Percentiles rank a stretch among this genome's conserved stretches.
Evolutionary conservation across 2,329 filamentous ascomycete genomes (phyloP).

Genomic region (Cladosporium sp.): DNA sequence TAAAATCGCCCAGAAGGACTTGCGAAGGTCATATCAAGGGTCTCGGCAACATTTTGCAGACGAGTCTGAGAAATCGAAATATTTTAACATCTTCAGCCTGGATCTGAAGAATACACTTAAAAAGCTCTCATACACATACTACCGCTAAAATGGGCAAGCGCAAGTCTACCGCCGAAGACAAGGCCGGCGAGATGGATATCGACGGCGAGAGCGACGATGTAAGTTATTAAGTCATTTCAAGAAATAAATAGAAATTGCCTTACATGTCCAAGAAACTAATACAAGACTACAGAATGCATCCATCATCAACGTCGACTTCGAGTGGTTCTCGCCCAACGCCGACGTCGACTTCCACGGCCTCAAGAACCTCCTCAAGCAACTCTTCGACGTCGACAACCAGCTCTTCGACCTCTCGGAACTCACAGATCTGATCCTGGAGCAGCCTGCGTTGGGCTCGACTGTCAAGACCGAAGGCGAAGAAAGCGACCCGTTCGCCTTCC

Average conservation of each 20-base stretch:
- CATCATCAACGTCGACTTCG: conserved; percentile 91
- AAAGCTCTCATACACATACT: neutral
- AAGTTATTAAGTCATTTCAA: neutral
- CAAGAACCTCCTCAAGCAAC: conserved; percentile 81
- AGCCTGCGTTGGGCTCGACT: conserved; percentile 77
- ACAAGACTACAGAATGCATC: conserved; percentile 63
- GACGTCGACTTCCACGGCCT: conserved; percentile 91
- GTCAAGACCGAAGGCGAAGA: conserved; percentile 96
- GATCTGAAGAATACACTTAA: neutral
- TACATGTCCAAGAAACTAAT: neutral
- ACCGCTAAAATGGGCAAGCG: conserved; percentile 44
- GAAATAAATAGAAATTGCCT: neutral
- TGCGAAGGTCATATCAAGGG: neutral
- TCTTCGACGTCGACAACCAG: conserved; percentile 81
- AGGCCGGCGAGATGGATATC: conserved; percentile 34
- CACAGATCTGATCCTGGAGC: conserved; percentile 77
- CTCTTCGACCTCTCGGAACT: conserved; percentile 84
- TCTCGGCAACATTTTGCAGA: too few relatives aligned
- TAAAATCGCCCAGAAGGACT: neutral
- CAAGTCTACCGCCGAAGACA: conserved; percentile 43
- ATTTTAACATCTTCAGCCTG: neutral
- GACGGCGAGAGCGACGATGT: conserved; percentile 31
- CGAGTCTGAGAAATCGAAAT: neutral
- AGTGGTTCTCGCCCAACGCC: conserved; percentile 94
- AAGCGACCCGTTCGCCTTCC: conserved; percentile 84